phyloP scores from a whole-genome alignment of 192 early-diverging fungal species.

The Backusella australiensis region DNA sequence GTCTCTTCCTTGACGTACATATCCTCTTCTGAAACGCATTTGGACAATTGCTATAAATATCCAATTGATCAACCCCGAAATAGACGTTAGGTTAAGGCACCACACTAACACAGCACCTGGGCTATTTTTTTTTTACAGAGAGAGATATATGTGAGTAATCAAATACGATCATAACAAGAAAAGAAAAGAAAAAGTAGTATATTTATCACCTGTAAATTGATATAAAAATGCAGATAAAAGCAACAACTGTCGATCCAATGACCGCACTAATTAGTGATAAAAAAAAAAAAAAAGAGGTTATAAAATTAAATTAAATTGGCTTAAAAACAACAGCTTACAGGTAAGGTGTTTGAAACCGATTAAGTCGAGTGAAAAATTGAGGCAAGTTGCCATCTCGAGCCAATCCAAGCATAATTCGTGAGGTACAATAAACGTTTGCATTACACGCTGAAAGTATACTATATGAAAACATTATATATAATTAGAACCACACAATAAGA shows the following conservation, averaged over 20 bases:
- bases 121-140: slow-evolving; percentile 74
- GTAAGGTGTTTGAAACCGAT: slow-evolving; percentile 54
- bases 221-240: slow-evolving; percentile 52
- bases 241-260: slow-evolving; percentile 48
- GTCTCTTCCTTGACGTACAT: slow-evolving; percentile 61
- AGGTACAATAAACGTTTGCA: slow-evolving; percentile 77
- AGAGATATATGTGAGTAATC: not conserved
- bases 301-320: slow-evolving; percentile 40
- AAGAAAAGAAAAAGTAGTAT: not conserved
- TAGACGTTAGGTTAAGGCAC: slow-evolving; percentile 24
- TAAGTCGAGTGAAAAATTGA: slow-evolving; percentile 49
- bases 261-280: slow-evolving; percentile 47
- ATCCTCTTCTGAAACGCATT: slow-evolving; percentile 76
- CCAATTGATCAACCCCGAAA: slow-evolving; percentile 78
- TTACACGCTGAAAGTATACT: slow-evolving; percentile 70
- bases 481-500: too few relatives aligned
- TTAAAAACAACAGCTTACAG: not conserved
- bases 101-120: slow-evolving; percentile 36
- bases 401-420: slow-evolving; percentile 71
- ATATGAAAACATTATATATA: too few relatives aligned
- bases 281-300: too few relatives aligned
- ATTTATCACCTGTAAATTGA: slow-evolving; percentile 31
- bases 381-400: slow-evolving; percentile 73
- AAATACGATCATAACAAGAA: slow-evolving; percentile 56
- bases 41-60: slow-evolving; percentile 70